A percentile compares a stretch with the other conserved stretches of the same genome.
phyloP scores from a whole-genome alignment of 2,329 filamentous ascomycete species.

The Ascochyta viciae-villosae region DNA sequence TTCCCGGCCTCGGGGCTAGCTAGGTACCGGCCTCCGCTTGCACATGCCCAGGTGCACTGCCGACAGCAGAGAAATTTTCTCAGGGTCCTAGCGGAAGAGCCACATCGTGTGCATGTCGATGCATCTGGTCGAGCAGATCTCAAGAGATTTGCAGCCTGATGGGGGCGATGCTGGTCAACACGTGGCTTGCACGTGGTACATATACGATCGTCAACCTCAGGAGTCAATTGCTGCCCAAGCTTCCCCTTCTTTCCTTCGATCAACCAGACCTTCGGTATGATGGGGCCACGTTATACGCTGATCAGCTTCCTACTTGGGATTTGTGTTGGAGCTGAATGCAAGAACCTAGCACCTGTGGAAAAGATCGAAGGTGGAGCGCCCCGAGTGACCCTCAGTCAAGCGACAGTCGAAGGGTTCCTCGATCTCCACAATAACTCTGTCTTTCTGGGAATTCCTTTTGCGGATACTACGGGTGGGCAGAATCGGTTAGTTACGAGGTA shows the following conservation, averaged over 20 bases:
- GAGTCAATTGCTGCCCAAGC: slow-evolving; percentile 3
- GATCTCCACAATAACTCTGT: slow-evolving; percentile 30
- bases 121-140: slow-evolving; percentile 12
- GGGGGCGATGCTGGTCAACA: background rate
- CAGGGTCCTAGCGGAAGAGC: slow-evolving; percentile 10
- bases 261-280: slow-evolving; percentile 1
- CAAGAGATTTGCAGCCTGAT: slow-evolving; percentile 2
- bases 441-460: slow-evolving; percentile 35
- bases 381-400: slow-evolving; percentile 22
- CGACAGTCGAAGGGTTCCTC: slow-evolving; percentile 27
- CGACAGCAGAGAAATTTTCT: slow-evolving; percentile 12
- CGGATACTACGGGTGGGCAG: slow-evolving; percentile 31
- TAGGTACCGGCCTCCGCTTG: background rate
- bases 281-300: slow-evolving; percentile 8
- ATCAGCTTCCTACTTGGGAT: slow-evolving; percentile 11
- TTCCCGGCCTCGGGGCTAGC: background rate
- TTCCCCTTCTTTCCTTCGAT: background rate
- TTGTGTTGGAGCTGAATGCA: slow-evolving; percentile 12
- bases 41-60: slow-evolving; percentile 1
- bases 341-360: slow-evolving; percentile 16
- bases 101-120: slow-evolving; percentile 3
- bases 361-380: slow-evolving; percentile 15
- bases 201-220: slow-evolving; percentile 8
- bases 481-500: slow-evolving; percentile 24
- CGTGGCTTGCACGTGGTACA: slow-evolving; percentile 15